Percentiles rank a stretch among this genome's conserved stretches.
phyloP scores from a whole-genome alignment of 2,329 filamentous ascomycete genomes.

The Pseudopyrenochaeta lycopersici region DNA sequence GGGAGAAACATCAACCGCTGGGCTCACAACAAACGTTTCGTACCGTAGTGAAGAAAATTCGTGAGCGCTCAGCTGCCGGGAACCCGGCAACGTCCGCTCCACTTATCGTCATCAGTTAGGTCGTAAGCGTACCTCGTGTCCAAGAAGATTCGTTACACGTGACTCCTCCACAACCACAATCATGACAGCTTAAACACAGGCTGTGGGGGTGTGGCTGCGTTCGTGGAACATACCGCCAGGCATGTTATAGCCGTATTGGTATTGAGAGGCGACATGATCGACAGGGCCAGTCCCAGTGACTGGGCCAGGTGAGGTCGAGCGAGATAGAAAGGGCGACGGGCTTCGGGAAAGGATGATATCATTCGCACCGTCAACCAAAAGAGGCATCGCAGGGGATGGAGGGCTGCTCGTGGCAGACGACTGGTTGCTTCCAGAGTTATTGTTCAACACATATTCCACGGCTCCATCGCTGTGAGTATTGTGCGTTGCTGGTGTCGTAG shows the following conservation, averaged over 20 bases:
- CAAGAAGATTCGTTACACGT: constrained; percentile 47
- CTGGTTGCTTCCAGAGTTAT: constrained; percentile 38
- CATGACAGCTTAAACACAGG: constrained; percentile 40
- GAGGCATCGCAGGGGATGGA: constrained; percentile 43
- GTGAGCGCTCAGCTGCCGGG: constrained; percentile 44
- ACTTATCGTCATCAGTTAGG: constrained; percentile 41
- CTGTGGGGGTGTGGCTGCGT: constrained; percentile 55
- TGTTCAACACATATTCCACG: constrained; percentile 38
- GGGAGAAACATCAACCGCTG: constrained; percentile 28
- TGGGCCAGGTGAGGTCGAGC: constrained; percentile 55
- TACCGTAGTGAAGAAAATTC: constrained; percentile 39
- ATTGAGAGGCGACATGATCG: constrained; percentile 52
- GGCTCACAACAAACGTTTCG: constrained; percentile 38
- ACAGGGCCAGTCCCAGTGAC: constrained; percentile 51
- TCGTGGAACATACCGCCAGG: constrained; percentile 57
- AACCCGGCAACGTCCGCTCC: constrained; percentile 42
- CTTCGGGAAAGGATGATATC: constrained; percentile 41
- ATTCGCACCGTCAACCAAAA: constrained; percentile 51
- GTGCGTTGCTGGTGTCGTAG: constrained; percentile 29
- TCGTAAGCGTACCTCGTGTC: constrained; percentile 47
- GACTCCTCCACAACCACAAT: constrained; percentile 10
- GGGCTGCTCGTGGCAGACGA: constrained; percentile 50
- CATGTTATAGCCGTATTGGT: constrained; percentile 52
- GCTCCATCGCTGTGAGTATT: constrained; percentile 40
- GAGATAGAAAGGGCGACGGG: constrained; percentile 47